phyloP scores from a whole-genome alignment of 331 rosid species.

The Dryas integrifolia region DNA sequence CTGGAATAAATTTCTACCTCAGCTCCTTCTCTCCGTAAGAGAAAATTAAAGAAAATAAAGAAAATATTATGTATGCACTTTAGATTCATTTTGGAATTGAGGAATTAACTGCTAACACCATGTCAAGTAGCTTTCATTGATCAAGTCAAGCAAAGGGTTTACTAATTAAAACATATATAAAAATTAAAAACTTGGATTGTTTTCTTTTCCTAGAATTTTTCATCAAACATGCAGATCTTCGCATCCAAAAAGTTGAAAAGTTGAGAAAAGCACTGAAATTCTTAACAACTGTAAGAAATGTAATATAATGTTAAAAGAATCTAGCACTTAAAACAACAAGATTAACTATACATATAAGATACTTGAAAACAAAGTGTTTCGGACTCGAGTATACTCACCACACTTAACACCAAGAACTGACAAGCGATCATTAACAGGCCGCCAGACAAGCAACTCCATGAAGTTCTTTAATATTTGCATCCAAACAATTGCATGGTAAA shows the following conservation, averaged over 20 bases:
- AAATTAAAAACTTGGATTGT: background rate
- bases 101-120: too few relatives aligned
- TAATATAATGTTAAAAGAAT: background rate
- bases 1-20: too few relatives aligned
- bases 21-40: too few relatives aligned
- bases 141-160: too few relatives aligned
- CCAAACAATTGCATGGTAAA: constrained; percentile 15
- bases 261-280: background rate
- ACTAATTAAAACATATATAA: background rate
- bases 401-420: background rate
- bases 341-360: background rate
- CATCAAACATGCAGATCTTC: background rate
- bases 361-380: background rate
- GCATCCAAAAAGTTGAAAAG: background rate
- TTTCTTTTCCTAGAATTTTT: background rate
- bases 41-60: too few relatives aligned
- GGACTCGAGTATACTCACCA: background rate
- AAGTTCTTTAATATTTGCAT: background rate
- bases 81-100: too few relatives aligned
- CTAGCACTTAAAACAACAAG: background rate
- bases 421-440: background rate
- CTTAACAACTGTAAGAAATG: background rate
- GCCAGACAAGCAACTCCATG: constrained; percentile 10
- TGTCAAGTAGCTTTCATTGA: too few relatives aligned
- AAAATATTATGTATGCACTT: too few relatives aligned